Evolutionary conservation across 2,329 filamentous ascomycete genomes (phyloP).

Genomic region (Ceratocystis lukuohia): DNA sequence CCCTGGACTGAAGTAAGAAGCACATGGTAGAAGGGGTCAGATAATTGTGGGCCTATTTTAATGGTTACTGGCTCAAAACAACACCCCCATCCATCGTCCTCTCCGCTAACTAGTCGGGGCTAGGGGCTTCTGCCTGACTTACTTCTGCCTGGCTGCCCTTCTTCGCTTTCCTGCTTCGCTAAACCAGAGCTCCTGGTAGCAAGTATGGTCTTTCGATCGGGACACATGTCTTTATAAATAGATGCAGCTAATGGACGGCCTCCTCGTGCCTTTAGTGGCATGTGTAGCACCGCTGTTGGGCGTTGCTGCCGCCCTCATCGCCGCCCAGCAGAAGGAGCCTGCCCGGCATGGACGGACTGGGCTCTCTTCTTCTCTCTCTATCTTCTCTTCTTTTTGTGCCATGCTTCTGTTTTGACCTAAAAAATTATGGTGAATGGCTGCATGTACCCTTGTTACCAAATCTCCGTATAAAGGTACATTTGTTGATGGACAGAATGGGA

Average conservation of each 20-base stretch:
- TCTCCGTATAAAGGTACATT: constrained; percentile 6
- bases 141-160: not conserved
- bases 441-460: not conserved
- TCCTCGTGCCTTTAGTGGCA: too few species aligned
- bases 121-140: not conserved
- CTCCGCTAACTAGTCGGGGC: not conserved
- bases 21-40: not conserved
- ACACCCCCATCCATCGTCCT: too few species aligned
- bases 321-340: too few species aligned
- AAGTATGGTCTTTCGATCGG: too few species aligned
- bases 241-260: too few species aligned
- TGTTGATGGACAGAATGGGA: not conserved
- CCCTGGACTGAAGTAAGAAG: not conserved
- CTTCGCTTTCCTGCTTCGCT: too few species aligned
- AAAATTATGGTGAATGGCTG: not conserved
- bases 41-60: not conserved
- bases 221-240: too few species aligned
- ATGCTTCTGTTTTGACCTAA: not conserved
- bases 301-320: too few species aligned
- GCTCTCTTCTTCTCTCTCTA: not conserved
- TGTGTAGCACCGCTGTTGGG: too few species aligned
- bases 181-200: too few species aligned
- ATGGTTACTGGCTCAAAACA: not conserved
- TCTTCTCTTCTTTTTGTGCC: not conserved
- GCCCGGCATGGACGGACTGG: not conserved